These are phyloP conservation scores for Amphibolis antarctica DNA, from an alignment of 106 monocot genomes.

Conservation along the genomic window DNA sequence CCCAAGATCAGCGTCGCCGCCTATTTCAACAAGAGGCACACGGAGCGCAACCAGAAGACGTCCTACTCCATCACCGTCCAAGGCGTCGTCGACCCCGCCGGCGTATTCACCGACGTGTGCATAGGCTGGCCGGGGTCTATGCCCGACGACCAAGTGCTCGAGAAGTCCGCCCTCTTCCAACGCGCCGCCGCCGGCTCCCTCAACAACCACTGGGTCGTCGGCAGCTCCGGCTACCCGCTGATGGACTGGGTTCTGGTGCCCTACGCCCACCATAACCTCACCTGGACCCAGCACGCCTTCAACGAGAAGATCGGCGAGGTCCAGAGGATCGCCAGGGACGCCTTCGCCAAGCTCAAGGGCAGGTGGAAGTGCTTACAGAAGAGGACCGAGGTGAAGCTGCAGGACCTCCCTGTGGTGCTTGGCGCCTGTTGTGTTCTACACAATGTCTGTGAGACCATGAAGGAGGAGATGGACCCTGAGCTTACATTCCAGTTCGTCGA, in stretches of 20 bases:
- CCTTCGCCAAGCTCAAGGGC: slow-evolving; percentile 58
- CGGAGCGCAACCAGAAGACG: slow-evolving; percentile 83
- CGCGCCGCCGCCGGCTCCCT: slow-evolving; percentile 26
- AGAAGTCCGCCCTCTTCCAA: slow-evolving; percentile 42
- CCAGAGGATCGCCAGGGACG: slow-evolving; percentile 36
- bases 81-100: slow-evolving; percentile 62
- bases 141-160: slow-evolving; percentile 62
- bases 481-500: slow-evolving; percentile 35
- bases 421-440: slow-evolving; percentile 90
- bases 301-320: slow-evolving; percentile 69
- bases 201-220: slow-evolving; percentile 41
- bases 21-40: slow-evolving; percentile 80
- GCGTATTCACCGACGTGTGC: slow-evolving; percentile 69
- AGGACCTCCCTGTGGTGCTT: slow-evolving; percentile 64
- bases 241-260: slow-evolving; percentile 83
- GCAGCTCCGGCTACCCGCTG: slow-evolving; percentile 53
- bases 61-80: slow-evolving; percentile 76
- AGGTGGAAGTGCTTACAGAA: slow-evolving; percentile 92
- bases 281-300: slow-evolving; percentile 89
- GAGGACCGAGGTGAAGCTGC: slow-evolving; percentile 83
- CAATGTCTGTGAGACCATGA: slow-evolving; percentile 71
- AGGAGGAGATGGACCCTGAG: slow-evolving; percentile 44
- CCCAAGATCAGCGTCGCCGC: slow-evolving; percentile 63
- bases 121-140: slow-evolving; percentile 76
- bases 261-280: slow-evolving; percentile 65